These are phyloP conservation scores for Solanum virginianum DNA, from an alignment of 257 asterid genomes.

Conservation along the genomic window DNA sequence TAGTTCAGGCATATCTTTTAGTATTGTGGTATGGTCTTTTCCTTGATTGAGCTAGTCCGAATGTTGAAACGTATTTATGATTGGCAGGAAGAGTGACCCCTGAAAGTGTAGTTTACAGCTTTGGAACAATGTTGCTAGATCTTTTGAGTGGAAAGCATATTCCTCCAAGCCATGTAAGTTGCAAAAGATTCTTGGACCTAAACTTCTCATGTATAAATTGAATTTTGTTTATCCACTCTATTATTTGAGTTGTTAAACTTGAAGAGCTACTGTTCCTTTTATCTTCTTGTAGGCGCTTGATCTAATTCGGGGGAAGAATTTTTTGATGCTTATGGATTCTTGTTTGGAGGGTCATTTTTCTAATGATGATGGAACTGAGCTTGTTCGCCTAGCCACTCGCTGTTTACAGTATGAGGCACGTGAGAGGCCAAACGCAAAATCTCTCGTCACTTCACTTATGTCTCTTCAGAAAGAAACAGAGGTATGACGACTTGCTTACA, in stretches of 20 bases:
- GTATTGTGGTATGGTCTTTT: background rate
- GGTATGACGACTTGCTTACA: slow-evolving; percentile 16
- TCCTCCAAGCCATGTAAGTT: slow-evolving; percentile 47
- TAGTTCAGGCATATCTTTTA: background rate
- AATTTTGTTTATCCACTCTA: background rate
- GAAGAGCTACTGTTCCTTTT: background rate
- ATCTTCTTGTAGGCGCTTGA: slow-evolving; percentile 58
- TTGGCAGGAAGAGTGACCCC: slow-evolving; percentile 40
- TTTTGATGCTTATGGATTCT: slow-evolving; percentile 78
- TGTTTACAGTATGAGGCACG: slow-evolving; percentile 89
- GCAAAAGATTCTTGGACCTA: background rate
- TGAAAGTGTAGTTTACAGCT: slow-evolving; percentile 45
- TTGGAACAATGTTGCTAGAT: slow-evolving; percentile 45
- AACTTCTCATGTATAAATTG: background rate
- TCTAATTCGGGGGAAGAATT: slow-evolving; percentile 66
- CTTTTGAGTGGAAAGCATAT: slow-evolving; percentile 48
- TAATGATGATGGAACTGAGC: slow-evolving; percentile 76
- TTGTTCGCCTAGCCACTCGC: slow-evolving; percentile 76
- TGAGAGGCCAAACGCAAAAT: slow-evolving; percentile 80
- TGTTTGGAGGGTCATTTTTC: slow-evolving; percentile 90
- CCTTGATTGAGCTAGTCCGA: background rate
- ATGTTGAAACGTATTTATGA: background rate
- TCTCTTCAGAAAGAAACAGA: slow-evolving; percentile 74
- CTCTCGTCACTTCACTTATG: slow-evolving; percentile 48
- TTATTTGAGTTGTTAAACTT: background rate